Evolutionary conservation across 495 filamentous ascomycete species (phyloP).

Genomic region (Trichocladium antarcticum): DNA sequence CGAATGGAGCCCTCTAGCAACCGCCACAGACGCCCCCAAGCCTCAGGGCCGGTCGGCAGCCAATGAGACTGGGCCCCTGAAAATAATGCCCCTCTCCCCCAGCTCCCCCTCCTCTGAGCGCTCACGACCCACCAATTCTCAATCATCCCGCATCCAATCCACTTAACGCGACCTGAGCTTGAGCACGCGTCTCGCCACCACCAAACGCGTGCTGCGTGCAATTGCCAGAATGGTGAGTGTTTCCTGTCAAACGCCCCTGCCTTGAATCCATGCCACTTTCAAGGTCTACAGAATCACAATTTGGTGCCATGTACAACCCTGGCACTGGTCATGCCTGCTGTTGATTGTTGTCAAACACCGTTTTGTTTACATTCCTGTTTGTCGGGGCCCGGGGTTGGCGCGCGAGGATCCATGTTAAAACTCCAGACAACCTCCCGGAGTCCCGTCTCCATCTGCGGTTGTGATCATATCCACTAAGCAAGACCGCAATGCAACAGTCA

Average conservation of each 20-base stretch:
- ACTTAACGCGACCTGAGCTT: slow-evolving; percentile 13
- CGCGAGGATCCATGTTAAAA: not conserved
- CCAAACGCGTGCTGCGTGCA: slow-evolving; percentile 14
- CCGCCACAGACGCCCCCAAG: slow-evolving; percentile 1
- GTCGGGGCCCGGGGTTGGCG: not conserved
- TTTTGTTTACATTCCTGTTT: not conserved
- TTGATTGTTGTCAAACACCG: too few relatives aligned
- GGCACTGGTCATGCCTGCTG: not conserved
- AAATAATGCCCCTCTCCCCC: slow-evolving; percentile 1
- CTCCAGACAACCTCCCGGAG: too few relatives aligned
- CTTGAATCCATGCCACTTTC: not conserved
- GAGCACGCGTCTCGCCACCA: slow-evolving; percentile 8
- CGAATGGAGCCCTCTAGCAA: slow-evolving; percentile 18
- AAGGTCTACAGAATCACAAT: too few relatives aligned
- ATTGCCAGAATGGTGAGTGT: slow-evolving; percentile 16
- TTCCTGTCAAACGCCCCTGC: not conserved
- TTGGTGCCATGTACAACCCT: too few relatives aligned
- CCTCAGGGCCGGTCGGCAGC: not conserved
- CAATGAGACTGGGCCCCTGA: slow-evolving; percentile 6
- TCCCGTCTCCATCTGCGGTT: not conserved
- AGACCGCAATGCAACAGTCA: slow-evolving; percentile 50
- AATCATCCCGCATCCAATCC: slow-evolving; percentile 6
- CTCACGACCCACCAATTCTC: not conserved
- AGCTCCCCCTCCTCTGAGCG: too few relatives aligned
- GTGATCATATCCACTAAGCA: slow-evolving; percentile 8